Conservation (phyloP, 2,329 filamentous ascomycete genomes). For the Ceratocystis harringtonii region DNA sequence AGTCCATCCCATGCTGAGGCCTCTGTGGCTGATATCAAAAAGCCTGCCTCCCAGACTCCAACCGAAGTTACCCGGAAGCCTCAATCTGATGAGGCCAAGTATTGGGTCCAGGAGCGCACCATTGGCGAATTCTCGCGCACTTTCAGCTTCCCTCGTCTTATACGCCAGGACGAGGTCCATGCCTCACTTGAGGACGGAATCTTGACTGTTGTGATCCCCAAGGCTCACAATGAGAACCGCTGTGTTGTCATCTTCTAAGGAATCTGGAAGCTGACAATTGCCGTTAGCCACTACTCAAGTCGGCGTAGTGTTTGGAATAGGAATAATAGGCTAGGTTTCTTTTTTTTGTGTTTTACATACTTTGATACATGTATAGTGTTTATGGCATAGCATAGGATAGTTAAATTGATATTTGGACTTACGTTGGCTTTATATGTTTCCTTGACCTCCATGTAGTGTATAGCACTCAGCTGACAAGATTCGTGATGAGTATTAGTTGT, state of each 20-base stretch:
- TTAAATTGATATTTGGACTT: neutral
- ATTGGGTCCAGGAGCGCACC: conserved; percentile 55
- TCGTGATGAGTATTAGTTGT: too few relatives aligned
- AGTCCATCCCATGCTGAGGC: conserved; percentile 20
- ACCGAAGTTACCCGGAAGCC: conserved; percentile 28
- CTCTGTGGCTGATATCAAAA: conserved; percentile 19
- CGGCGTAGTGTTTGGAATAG: neutral
- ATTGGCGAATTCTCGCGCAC: conserved; percentile 52
- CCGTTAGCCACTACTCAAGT: neutral
- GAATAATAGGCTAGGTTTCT: neutral
- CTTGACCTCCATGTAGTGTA: neutral
- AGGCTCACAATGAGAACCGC: conserved; percentile 41
- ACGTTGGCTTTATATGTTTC: neutral
- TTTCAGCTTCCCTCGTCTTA: conserved; percentile 50
- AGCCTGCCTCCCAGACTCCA: conserved; percentile 24
- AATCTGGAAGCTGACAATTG: neutral
- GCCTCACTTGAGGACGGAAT: conserved; percentile 52
- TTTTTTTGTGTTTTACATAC: neutral
- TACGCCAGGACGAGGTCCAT: conserved; percentile 46
- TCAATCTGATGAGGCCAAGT: conserved; percentile 37
- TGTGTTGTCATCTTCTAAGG: conserved; percentile 40
- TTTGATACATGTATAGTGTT: neutral
- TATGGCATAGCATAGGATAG: neutral
- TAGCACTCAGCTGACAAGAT: too few relatives aligned
- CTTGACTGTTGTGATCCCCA: conserved; percentile 48